These are phyloP conservation scores for Ilyonectria mors-panacis DNA, from an alignment of 2,329 filamentous ascomycete genomes.

Conservation along the genomic window DNA sequence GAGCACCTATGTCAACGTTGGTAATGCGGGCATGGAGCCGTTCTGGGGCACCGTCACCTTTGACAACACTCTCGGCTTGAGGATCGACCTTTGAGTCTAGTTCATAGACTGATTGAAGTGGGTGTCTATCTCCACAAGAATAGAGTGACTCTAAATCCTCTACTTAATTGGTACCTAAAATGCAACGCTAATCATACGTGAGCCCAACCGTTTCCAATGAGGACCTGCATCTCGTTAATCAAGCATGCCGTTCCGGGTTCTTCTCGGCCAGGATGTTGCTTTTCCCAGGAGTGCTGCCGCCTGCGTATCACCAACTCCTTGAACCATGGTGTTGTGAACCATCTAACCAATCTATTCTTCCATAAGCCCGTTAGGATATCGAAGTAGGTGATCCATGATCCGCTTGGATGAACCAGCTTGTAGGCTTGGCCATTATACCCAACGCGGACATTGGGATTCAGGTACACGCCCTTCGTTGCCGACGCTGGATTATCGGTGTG, in stretches of 20 bases:
- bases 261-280: neutral
- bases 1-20: slow-evolving; percentile 37
- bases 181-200: neutral
- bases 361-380: slow-evolving; percentile 5
- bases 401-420: neutral
- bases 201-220: slow-evolving; percentile 4
- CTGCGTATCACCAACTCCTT: slow-evolving; percentile 1
- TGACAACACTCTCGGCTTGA: slow-evolving; percentile 32
- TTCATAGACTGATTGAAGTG: neutral
- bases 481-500: too few relatives aligned
- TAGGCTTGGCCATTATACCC: slow-evolving; percentile 1
- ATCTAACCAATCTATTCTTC: slow-evolving; percentile 12
- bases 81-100: slow-evolving; percentile 29
- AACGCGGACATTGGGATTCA: neutral
- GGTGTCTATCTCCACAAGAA: too few relatives aligned
- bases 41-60: slow-evolving; percentile 38
- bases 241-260: slow-evolving; percentile 2
- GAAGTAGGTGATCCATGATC: neutral
- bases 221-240: slow-evolving; percentile 18
- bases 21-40: slow-evolving; percentile 40
- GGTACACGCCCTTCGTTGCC: too few relatives aligned
- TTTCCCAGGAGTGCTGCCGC: neutral
- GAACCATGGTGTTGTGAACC: slow-evolving; percentile 16
- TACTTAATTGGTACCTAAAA: too few relatives aligned
- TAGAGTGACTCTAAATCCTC: too few relatives aligned